These are phyloP conservation scores for Aspergillus latus DNA, from an alignment of 2,329 filamentous ascomycete species.

Conservation along the genomic window DNA sequence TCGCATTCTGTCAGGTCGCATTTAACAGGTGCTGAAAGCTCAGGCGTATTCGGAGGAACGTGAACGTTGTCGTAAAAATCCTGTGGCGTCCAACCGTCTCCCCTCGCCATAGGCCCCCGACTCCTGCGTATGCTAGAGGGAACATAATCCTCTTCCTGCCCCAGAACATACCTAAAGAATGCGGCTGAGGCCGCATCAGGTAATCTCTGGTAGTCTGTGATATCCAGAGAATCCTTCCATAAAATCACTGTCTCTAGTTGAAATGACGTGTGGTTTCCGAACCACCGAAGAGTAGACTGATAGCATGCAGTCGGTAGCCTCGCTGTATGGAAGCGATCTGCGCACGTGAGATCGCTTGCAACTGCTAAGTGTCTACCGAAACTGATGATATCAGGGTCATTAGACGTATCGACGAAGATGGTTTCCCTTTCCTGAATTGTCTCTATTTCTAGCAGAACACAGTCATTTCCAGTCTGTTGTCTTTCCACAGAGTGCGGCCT, in stretches of 20 bases:
- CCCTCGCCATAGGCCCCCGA: background rate
- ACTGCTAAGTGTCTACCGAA: conserved; percentile 28
- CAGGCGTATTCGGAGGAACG: conserved; percentile 38
- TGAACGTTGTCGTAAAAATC: conserved; percentile 52
- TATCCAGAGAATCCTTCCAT: conserved; percentile 38
- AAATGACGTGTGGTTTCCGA: conserved; percentile 23
- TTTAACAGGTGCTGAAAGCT: conserved; percentile 35
- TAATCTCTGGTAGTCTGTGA: conserved; percentile 23
- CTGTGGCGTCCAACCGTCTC: conserved; percentile 33
- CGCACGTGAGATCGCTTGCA: conserved; percentile 22
- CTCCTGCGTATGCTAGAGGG: background rate
- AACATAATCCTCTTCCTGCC: conserved; percentile 18
- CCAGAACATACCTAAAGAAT: conserved; percentile 33
- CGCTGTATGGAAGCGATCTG: conserved; percentile 26
- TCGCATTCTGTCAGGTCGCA: conserved; percentile 37
- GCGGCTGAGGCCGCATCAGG: conserved; percentile 19
- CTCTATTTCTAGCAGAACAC: conserved; percentile 25
- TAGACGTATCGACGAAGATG: conserved; percentile 23
- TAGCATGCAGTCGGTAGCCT: conserved; percentile 31
- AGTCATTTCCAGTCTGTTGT: conserved; percentile 6
- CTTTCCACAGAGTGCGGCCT: background rate
- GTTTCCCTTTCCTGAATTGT: conserved; percentile 17
- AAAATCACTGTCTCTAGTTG: conserved; percentile 33
- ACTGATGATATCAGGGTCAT: conserved; percentile 16
- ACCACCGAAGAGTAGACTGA: conserved; percentile 29